phyloP scores from a whole-genome alignment of 1,284 basidiomycete genomes.

The Ceratobasidium sp. region DNA sequence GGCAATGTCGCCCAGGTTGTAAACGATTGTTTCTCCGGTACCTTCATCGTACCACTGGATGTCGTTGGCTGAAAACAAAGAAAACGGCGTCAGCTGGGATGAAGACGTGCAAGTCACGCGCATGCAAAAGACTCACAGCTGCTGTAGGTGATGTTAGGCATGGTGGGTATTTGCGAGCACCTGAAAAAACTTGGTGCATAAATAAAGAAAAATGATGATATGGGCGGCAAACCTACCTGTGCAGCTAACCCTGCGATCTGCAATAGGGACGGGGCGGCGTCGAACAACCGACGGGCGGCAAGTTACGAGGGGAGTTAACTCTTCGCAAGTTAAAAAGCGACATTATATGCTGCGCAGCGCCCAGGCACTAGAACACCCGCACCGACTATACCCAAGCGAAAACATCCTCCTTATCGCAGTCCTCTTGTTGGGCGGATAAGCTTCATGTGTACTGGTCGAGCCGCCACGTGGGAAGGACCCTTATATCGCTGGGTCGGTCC shows the following conservation, averaged over 20 bases:
- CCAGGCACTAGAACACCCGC: conserved; percentile 35
- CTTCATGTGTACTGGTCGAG: not conserved
- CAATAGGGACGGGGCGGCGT: not conserved
- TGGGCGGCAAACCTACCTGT: conserved; percentile 20
- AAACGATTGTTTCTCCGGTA: conserved; percentile 52
- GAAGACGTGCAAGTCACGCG: not conserved
- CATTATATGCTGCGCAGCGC: conserved; percentile 31
- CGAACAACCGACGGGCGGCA: conserved; percentile 1
- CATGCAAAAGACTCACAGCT: conserved; percentile 13
- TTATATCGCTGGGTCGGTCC: too few species aligned
- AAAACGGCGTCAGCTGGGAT: not conserved
- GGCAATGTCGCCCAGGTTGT: conserved; percentile 68
- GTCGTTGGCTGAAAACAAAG: conserved; percentile 37
- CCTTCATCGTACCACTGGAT: conserved; percentile 29
- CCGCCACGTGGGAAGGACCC: conserved; percentile 3
- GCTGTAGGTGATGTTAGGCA: conserved; percentile 45
- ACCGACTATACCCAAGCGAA: not conserved
- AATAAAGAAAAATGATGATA: not conserved
- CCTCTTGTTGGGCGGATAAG: conserved; percentile 24
- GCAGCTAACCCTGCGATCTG: not conserved
- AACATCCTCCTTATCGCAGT: conserved; percentile 8
- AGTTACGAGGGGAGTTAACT: not conserved
- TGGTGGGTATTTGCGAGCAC: not conserved
- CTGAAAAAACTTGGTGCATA: not conserved
- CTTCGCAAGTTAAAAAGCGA: too few species aligned